phyloP scores from a whole-genome alignment of 1,139 yeast genomes.

The Suhomyces atakaporum region DNA sequence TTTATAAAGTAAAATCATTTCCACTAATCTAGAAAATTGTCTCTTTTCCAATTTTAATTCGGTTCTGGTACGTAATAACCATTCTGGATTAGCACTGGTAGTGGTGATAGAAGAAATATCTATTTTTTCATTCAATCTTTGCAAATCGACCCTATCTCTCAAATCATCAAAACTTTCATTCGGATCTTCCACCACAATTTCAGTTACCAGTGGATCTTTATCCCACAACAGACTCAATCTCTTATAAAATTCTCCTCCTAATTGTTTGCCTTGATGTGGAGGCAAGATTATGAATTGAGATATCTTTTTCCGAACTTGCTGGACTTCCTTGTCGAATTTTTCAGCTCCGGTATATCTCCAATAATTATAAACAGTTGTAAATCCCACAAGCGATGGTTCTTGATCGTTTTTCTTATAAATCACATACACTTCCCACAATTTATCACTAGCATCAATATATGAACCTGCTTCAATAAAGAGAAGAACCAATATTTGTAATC shows the following conservation, averaged over 20 bases:
- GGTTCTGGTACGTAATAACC: constrained; percentile 44
- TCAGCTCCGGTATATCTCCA: constrained; percentile 68
- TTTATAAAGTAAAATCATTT: constrained; percentile 65
- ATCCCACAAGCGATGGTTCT: constrained; percentile 63
- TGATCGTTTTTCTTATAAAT: constrained; percentile 49
- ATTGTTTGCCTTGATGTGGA: constrained; percentile 67
- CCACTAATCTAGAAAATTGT: constrained; percentile 76
- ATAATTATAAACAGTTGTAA: constrained; percentile 80
- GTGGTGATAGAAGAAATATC: constrained; percentile 27
- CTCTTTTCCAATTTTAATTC: constrained; percentile 68
- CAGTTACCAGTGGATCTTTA: constrained; percentile 54
- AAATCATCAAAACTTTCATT: constrained; percentile 90
- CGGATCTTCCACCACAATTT: constrained; percentile 93
- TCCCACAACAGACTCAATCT: constrained; percentile 58
- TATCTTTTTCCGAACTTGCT: constrained; percentile 65
- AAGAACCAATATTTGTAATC: constrained; percentile 78
- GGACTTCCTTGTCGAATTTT: constrained; percentile 53
- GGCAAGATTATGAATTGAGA: constrained; percentile 89
- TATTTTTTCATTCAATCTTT: constrained; percentile 39
- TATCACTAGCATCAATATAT: constrained; percentile 74
- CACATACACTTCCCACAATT: constrained; percentile 67
- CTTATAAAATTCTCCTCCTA: constrained; percentile 69
- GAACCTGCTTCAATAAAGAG: constrained; percentile 94
- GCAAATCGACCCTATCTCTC: constrained; percentile 79
- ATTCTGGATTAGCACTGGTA: constrained; percentile 31